phyloP scores from a whole-genome alignment of 1,284 basidiomycete species.

The Leccinum angustisporum region DNA sequence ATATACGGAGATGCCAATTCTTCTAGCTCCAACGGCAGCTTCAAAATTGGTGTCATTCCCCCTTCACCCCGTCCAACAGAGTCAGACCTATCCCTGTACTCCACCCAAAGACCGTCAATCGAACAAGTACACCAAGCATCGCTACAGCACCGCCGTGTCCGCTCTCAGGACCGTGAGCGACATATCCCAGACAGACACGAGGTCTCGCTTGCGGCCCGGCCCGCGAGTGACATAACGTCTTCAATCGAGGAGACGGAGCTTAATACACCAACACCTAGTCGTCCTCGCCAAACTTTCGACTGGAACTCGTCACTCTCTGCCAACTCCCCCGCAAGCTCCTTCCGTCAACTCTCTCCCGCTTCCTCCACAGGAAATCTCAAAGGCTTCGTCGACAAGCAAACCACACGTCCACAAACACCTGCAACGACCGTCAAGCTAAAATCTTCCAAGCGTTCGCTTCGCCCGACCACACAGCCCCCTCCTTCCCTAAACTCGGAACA shows the following conservation, averaged over 20 bases:
- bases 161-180: slow-evolving; percentile 32
- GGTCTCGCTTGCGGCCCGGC: slow-evolving; percentile 35
- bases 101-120: slow-evolving; percentile 10
- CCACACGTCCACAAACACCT: neutral
- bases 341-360: slow-evolving; percentile 36
- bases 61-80: slow-evolving; percentile 26
- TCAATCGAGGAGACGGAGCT: slow-evolving; percentile 28
- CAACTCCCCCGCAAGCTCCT: slow-evolving; percentile 16
- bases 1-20: slow-evolving; percentile 13
- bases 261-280: slow-evolving; percentile 27
- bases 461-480: slow-evolving; percentile 29
- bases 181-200: slow-evolving; percentile 33
- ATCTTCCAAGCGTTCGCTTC: slow-evolving; percentile 30
- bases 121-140: slow-evolving; percentile 23
- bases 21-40: slow-evolving; percentile 29
- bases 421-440: slow-evolving; percentile 11
- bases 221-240: slow-evolving; percentile 22
- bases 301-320: slow-evolving; percentile 23
- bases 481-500: slow-evolving; percentile 29
- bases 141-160: slow-evolving; percentile 29
- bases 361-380: slow-evolving; percentile 43
- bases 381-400: slow-evolving; percentile 29
- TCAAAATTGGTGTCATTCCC: slow-evolving; percentile 33
- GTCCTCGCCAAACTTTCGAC: slow-evolving; percentile 21
- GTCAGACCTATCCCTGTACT: slow-evolving; percentile 17